Evolutionary conservation across 257 asterid species (phyloP), one percentile per base, ranked within the genome.

Genomic region (Solanum paucissectum): DNA sequence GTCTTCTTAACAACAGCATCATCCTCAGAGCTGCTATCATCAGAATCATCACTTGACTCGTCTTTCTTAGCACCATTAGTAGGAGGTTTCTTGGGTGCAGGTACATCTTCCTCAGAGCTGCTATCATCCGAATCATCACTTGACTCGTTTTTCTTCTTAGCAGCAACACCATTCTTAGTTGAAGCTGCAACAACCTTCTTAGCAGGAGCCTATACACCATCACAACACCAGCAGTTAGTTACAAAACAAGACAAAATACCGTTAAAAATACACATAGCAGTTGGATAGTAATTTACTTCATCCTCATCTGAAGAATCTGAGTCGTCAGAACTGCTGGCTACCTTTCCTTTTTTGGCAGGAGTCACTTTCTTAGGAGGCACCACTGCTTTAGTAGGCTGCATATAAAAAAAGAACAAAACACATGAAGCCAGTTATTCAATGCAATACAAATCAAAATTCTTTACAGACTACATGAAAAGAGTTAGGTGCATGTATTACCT

Each of bases 41-140:
- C 90, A 40, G 93, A 90, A 2, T 91, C 95, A 62, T 84, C 92
- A 76, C 73, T 42, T 42, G 90, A 76, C 89, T 83, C 11, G 69
- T 87, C 32, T 85, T 90, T 89, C 37, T 88, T 93, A 25, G 86
- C 36, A n/a, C 83, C 90, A 62, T 77, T 89, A 73, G 75, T 83
- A 18, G 88, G 20, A 7, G 83, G 83, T 27, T 89, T 89, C 92
- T 93, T 89, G 25, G 89, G 71, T 27, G 84, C 87, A 60, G 89
- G 71, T 72, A 64, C 89, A 46, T 91, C 94, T 66, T 88, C 91
- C 76, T 86, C 90, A 12, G 92, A 89, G 86, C 84, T 82, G 73
- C 89, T 75, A 23, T 89, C 94, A 46, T 89, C 90, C 52, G 94
- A 91, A 4, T 91, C 95, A 68, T 84, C 92, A 74, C 83, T 37